Evolutionary conservation across 768 basidiomycete species (phyloP).

Genomic region (Naematelia aurantialba): DNA sequence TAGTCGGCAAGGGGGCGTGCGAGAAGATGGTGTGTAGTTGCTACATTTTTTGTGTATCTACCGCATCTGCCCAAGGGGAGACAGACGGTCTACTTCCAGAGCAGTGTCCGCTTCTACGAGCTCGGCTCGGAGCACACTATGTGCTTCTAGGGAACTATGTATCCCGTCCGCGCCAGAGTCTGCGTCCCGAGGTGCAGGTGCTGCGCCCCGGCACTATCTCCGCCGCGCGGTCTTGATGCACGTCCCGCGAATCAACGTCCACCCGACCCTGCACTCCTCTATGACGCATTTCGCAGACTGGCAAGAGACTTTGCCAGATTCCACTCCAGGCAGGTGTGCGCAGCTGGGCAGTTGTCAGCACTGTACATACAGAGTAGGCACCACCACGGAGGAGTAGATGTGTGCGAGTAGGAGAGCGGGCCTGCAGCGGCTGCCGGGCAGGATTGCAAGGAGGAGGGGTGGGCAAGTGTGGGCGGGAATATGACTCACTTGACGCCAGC

Average conservation of each 20-base stretch:
- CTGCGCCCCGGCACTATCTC: not conserved
- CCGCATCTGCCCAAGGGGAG: no score
- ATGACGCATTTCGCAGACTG: not conserved
- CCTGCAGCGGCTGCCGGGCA: not conserved
- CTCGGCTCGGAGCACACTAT: no score
- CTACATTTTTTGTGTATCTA: no score
- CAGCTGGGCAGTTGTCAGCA: not conserved
- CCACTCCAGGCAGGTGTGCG: not conserved
- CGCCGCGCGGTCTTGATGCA: not conserved
- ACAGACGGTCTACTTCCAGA: no score
- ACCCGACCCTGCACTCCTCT: not conserved
- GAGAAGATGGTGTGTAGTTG: no score
- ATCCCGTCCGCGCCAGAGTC: no score
- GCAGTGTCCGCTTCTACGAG: no score
- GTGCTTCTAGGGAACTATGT: no score
- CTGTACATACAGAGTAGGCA: no score
- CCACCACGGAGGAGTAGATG: no score
- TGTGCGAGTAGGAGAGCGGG: not conserved
- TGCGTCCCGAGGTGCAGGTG: no score
- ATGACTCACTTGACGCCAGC: not conserved
- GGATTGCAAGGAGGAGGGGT: not conserved
- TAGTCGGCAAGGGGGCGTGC: no score
- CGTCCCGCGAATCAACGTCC: not conserved
- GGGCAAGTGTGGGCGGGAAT: not conserved
- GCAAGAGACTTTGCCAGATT: not conserved